Percentiles rank a stretch among this genome's conserved stretches.
Evolutionary conservation across 139 green algal species (phyloP).

Genomic region (Trebouxia sp.): DNA sequence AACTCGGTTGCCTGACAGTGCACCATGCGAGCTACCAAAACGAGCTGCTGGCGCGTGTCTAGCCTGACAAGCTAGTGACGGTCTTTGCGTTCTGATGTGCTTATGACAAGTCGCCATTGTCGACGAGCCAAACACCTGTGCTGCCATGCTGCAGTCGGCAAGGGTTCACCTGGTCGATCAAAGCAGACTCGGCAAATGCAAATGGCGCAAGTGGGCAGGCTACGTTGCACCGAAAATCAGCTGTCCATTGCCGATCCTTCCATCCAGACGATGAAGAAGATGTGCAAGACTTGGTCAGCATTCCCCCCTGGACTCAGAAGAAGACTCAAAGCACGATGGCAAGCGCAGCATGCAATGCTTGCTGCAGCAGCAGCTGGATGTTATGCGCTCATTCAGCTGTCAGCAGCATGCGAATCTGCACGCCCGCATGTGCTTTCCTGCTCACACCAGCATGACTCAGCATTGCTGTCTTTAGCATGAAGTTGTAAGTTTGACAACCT

Average conservation of each 20-base stretch:
- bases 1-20: neutral
- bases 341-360: too few species aligned
- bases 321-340: slow-evolving; percentile 8
- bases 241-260: slow-evolving; percentile 16
- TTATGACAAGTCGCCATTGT: neutral
- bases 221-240: slow-evolving; percentile 13
- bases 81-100: neutral
- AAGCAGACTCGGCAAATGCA: neutral
- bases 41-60: neutral
- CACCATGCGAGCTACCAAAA: neutral
- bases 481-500: too few species aligned
- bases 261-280: slow-evolving; percentile 2
- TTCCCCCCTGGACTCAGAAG: neutral
- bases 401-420: too few species aligned
- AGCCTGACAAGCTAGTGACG: neutral
- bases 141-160: neutral
- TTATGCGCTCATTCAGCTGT: too few species aligned
- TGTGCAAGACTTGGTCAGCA: too few species aligned
- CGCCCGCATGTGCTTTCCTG: too few species aligned
- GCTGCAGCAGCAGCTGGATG: too few species aligned
- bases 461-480: too few species aligned
- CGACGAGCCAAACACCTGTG: neutral
- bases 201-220: neutral
- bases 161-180: too few species aligned
- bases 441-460: too few species aligned